These are phyloP conservation scores for Diaporthe helianthi DNA, from an alignment of 2,329 filamentous ascomycete genomes.

Conservation along the genomic window DNA sequence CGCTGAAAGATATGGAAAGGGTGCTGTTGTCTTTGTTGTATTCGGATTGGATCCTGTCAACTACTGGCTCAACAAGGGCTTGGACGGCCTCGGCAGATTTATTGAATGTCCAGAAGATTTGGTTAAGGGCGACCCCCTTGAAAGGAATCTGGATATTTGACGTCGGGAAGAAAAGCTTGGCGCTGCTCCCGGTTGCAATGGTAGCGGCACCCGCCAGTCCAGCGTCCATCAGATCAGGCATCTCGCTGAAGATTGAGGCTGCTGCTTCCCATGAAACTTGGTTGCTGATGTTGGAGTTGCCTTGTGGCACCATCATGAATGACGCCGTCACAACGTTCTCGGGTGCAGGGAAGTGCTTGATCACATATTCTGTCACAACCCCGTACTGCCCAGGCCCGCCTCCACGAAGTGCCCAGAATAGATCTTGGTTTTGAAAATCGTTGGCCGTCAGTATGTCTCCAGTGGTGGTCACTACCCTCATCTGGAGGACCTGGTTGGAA, in stretches of 20 bases:
- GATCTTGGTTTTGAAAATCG: slow-evolving; percentile 33
- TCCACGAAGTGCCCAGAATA: slow-evolving; percentile 36
- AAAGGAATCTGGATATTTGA: background rate
- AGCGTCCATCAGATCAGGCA: slow-evolving; percentile 9
- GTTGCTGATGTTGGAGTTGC: background rate
- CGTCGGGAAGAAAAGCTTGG: background rate
- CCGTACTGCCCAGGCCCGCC: slow-evolving; percentile 34
- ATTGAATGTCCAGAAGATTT: slow-evolving; percentile 18
- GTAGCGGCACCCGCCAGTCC: background rate
- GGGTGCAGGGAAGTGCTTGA: slow-evolving; percentile 32
- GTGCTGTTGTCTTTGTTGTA: slow-evolving; percentile 16
- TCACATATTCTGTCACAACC: slow-evolving; percentile 35
- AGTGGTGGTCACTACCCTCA: slow-evolving; percentile 38
- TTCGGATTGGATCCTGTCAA: background rate
- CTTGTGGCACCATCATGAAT: background rate
- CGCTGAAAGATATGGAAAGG: background rate
- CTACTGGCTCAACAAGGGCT: background rate
- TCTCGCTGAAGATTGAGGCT: background rate
- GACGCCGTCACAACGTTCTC: slow-evolving; percentile 22
- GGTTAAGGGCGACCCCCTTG: background rate
- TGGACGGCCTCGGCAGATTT: background rate
- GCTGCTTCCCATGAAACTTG: slow-evolving; percentile 1
- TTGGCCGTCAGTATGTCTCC: slow-evolving; percentile 35
- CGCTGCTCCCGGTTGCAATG: background rate
- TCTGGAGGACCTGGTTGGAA: slow-evolving; percentile 41